Percentiles rank a stretch among this genome's conserved stretches.
Conservation (phyloP, 176 grass and related monocot species). For the Leersia perrieri region DNA sequence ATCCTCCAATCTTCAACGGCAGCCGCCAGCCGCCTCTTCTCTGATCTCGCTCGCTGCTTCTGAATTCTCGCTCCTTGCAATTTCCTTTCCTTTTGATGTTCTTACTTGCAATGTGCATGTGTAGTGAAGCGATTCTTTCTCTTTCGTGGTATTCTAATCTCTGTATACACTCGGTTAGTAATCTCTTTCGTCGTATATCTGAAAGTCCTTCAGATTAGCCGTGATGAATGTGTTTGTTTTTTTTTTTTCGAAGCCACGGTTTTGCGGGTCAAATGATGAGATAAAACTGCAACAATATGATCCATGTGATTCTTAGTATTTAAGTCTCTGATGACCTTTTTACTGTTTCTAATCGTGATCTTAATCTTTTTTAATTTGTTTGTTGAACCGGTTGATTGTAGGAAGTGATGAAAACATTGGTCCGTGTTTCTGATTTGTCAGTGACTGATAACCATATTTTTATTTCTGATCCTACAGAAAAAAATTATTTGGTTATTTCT, state of each 20-base stretch:
- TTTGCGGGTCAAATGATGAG: slow-evolving; percentile 39
- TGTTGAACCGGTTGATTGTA: not conserved
- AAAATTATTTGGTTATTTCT: not conserved
- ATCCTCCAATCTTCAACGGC: not conserved
- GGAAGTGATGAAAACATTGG: slow-evolving; percentile 67
- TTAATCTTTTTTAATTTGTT: accelerated
- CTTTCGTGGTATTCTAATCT: not conserved
- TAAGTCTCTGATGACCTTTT: slow-evolving; percentile 63
- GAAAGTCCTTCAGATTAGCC: not conserved
- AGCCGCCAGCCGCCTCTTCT: not conserved
- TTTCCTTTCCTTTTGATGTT: not conserved
- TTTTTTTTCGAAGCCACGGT: not conserved
- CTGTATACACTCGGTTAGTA: not conserved
- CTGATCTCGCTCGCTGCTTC: not conserved
- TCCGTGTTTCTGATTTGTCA: slow-evolving; percentile 69
- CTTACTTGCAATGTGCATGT: not conserved
- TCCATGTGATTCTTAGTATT: slow-evolving; percentile 65
- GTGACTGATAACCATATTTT: slow-evolving; percentile 48
- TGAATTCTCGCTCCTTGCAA: not conserved
- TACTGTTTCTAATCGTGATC: not conserved
- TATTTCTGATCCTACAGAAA: slow-evolving; percentile 31
- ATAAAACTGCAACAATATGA: slow-evolving; percentile 82
- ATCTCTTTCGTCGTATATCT: not conserved
- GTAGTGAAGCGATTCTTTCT: not conserved
- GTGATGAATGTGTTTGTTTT: not conserved